These are phyloP conservation scores for Curvularia sp. DNA, from an alignment of 2,329 filamentous ascomycete species.

Conservation along the genomic window DNA sequence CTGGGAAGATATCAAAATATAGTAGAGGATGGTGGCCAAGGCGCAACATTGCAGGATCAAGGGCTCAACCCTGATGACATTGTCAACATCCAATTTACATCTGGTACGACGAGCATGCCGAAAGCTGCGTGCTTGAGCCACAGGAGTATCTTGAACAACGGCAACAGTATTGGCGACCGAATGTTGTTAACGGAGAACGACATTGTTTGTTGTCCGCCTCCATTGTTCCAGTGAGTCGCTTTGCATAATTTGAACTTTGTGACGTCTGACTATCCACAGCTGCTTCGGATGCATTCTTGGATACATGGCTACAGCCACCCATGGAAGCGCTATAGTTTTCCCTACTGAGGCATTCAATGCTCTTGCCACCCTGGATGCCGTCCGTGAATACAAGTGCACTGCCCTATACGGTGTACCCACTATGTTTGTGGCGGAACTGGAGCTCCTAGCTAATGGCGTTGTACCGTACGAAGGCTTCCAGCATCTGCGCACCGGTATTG, in stretches of 20 bases:
- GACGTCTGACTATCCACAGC: conserved; percentile 33
- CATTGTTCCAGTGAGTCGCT: conserved; percentile 56
- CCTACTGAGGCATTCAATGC: conserved; percentile 89
- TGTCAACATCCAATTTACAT: conserved; percentile 96
- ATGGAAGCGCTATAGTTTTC: conserved; percentile 82
- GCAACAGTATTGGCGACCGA: conserved; percentile 78
- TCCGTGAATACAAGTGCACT: conserved; percentile 69
- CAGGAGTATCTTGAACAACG: conserved; percentile 90
- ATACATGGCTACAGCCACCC: conserved; percentile 94
- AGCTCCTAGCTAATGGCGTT: conserved; percentile 68
- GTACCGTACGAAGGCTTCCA: conserved; percentile 62
- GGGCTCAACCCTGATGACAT: conserved; percentile 69
- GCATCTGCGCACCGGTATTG: conserved; percentile 84
- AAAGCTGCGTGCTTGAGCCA: conserved; percentile 93
- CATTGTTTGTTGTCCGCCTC: conserved; percentile 70
- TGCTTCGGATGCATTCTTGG: conserved; percentile 92
- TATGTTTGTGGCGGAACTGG: conserved; percentile 91
- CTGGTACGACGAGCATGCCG: conserved; percentile 87
- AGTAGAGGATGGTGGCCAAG: conserved; percentile 55
- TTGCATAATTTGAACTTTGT: background rate
- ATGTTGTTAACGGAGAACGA: conserved; percentile 82
- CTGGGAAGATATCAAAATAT: conserved; percentile 56
- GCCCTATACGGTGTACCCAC: conserved; percentile 89
- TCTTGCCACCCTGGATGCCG: conserved; percentile 68
- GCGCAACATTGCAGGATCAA: conserved; percentile 55